phyloP scores from a whole-genome alignment of 768 basidiomycete species.

The Termitomyces sp. region DNA sequence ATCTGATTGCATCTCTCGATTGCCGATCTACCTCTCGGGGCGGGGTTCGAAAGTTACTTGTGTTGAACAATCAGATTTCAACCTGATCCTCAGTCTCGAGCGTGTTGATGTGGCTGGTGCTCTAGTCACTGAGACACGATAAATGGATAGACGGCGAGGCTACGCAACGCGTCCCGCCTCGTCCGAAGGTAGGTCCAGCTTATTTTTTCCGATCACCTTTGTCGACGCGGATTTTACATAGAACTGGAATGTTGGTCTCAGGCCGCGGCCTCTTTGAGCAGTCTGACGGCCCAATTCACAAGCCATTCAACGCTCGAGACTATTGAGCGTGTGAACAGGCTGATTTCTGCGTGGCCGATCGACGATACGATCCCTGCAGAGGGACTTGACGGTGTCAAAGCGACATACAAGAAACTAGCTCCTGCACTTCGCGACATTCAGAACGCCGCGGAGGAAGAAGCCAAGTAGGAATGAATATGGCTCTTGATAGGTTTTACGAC shows the following conservation, averaged over 20 bases:
- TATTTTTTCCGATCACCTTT: constrained; percentile 10
- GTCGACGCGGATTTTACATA: constrained; percentile 25
- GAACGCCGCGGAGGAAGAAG: constrained; percentile 55
- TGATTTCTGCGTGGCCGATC: constrained; percentile 67
- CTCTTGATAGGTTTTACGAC: not conserved
- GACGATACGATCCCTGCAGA: constrained; percentile 69
- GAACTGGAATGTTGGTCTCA: constrained; percentile 78
- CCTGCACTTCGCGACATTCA: constrained; percentile 64
- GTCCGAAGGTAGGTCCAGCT: constrained; percentile 61
- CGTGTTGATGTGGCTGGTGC: constrained; percentile 14
- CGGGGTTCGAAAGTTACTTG: constrained; percentile 13
- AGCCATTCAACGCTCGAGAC: constrained; percentile 50
- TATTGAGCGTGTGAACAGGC: constrained; percentile 68
- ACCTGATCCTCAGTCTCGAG: constrained; percentile 15
- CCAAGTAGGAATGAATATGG: constrained; percentile 42
- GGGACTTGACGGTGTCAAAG: constrained; percentile 61
- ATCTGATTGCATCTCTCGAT: constrained; percentile 8
- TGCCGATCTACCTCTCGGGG: constrained; percentile 6
- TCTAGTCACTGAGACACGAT: constrained; percentile 7
- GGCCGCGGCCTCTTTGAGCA: constrained; percentile 55
- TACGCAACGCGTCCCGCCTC: constrained; percentile 62
- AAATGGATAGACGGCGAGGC: constrained; percentile 68
- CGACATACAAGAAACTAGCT: constrained; percentile 57
- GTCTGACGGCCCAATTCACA: constrained; percentile 51
- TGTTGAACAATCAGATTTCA: constrained; percentile 15